phyloP scores from a whole-genome alignment of 2,329 filamentous ascomycete species.

The Diaporthe humulicola region DNA sequence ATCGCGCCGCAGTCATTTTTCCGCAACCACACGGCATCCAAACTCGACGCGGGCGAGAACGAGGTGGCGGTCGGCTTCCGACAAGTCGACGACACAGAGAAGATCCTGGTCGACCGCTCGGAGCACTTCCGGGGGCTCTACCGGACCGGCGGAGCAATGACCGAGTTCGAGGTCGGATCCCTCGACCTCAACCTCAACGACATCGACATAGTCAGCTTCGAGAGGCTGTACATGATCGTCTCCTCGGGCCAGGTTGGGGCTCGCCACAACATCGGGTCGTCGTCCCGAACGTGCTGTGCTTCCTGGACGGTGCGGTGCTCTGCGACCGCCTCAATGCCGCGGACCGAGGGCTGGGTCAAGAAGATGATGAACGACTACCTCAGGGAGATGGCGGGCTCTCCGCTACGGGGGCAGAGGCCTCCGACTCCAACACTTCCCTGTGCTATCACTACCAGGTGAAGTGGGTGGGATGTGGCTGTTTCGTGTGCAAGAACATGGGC shows the following conservation, averaged over 20 bases:
- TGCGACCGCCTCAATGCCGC: conserved; percentile 32
- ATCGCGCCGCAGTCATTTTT: too few species aligned
- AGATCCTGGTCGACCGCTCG: conserved; percentile 27
- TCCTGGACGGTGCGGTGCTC: conserved; percentile 12
- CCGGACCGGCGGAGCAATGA: not conserved
- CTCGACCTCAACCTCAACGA: conserved; percentile 20
- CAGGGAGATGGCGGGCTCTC: accelerated
- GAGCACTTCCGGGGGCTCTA: conserved; percentile 14
- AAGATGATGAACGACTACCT: conserved; percentile 9
- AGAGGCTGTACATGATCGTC: conserved; percentile 7
- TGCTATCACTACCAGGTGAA: not conserved
- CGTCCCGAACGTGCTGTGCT: not conserved
- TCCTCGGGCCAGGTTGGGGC: not conserved
- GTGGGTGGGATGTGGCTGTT: not conserved
- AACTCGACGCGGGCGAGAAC: too few species aligned
- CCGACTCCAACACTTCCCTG: too few species aligned
- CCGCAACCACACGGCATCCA: too few species aligned
- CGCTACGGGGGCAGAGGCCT: too few species aligned
- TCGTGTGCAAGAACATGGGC: not conserved
- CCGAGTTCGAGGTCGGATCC: not conserved
- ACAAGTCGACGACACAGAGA: not conserved
- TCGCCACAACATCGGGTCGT: not conserved
- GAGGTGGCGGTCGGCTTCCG: not conserved
- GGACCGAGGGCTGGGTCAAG: conserved; percentile 5
- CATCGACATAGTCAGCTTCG: conserved; percentile 5